phyloP scores from a whole-genome alignment of 805 yeast genomes.

The Kuraishia ogatae region DNA sequence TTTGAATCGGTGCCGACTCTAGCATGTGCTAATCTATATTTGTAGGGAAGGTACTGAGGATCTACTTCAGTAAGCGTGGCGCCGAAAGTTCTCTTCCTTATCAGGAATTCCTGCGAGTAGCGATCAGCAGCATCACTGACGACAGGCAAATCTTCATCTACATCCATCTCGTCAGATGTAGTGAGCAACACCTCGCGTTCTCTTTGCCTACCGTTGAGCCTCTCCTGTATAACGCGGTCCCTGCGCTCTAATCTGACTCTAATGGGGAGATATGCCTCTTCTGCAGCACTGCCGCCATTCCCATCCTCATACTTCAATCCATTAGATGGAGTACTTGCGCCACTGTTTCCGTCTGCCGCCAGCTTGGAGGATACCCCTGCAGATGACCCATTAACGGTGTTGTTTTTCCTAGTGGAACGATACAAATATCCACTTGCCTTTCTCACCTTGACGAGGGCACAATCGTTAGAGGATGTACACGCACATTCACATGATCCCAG shows the following conservation, averaged over 20 bases:
- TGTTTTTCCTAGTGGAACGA: slow-evolving; percentile 44
- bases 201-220: background rate
- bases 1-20: background rate
- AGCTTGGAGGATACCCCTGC: background rate
- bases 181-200: background rate
- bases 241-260: slow-evolving; percentile 19
- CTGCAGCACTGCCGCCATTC: slow-evolving; percentile 12
- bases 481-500: slow-evolving; percentile 59
- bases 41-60: slow-evolving; percentile 7
- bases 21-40: slow-evolving; percentile 2
- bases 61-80: background rate
- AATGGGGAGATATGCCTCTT: slow-evolving; percentile 22
- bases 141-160: background rate
- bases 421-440: slow-evolving; percentile 52
- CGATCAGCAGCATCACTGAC: background rate
- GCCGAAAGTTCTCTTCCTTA: slow-evolving; percentile 3
- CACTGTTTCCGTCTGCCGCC: slow-evolving; percentile 8
- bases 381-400: background rate
- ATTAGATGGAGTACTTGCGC: slow-evolving; percentile 25
- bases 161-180: background rate
- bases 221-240: slow-evolving; percentile 11
- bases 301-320: slow-evolving; percentile 9
- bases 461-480: slow-evolving; percentile 39
- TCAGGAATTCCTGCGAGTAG: background rate
- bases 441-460: slow-evolving; percentile 51